Percentiles rank a stretch among this genome's conserved stretches.
phyloP scores from a whole-genome alignment of 176 grass and related monocot species.

The Zea mays region Zm-B73-REFERENCE-NAM-5.0 NC_050101.1:71696001-71696500 shows the following conservation, averaged over 20 bases:
- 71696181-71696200: constrained; percentile 76
- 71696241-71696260: background rate
- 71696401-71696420: constrained; percentile 52
- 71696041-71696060: constrained; percentile 86
- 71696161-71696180: constrained; percentile 87
- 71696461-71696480: constrained; percentile 76
- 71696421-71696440: too few relatives aligned
- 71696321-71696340: constrained; percentile 69
- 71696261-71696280: background rate
- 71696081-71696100: too few relatives aligned
- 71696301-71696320: constrained; percentile 33
- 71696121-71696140: constrained; percentile 50
- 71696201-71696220: constrained; percentile 68
- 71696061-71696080: constrained; percentile 56
- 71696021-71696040: constrained; percentile 73
- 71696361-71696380: constrained; percentile 80
- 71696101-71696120: background rate
- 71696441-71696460: too few relatives aligned
- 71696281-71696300: constrained; percentile 52
- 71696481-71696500: constrained; percentile 89
- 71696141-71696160: constrained; percentile 5
- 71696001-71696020: constrained; percentile 80
- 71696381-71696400: constrained; percentile 85
- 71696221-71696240: constrained; percentile 38
- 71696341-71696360: constrained; percentile 67